These are phyloP conservation scores for Pseudogymnoascus pannorum DNA, from an alignment of 2,329 filamentous ascomycete species.

Conservation along the genomic window DNA sequence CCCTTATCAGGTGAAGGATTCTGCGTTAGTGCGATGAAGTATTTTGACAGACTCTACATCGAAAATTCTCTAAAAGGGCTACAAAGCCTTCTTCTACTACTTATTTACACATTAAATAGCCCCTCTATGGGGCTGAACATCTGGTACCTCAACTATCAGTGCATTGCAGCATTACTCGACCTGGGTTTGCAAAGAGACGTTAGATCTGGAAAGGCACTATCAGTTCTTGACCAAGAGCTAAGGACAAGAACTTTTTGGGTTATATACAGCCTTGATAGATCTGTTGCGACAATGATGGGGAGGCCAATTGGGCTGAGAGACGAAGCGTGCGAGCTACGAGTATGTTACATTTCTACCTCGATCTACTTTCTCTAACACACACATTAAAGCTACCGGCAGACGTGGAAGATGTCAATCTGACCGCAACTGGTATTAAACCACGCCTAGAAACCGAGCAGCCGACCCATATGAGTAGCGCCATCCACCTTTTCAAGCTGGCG, in stretches of 20 bases:
- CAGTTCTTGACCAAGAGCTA: conserved; percentile 44
- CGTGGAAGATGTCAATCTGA: conserved; percentile 16
- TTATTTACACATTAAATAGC: conserved; percentile 45
- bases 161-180: conserved; percentile 43
- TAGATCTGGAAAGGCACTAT: conserved; percentile 35
- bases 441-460: conserved; percentile 13
- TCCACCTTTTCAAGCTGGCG: conserved; percentile 42
- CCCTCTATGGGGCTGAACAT: conserved; percentile 42
- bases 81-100: conserved; percentile 40
- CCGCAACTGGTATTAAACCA: conserved; percentile 13
- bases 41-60: conserved; percentile 39
- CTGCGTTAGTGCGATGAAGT: conserved; percentile 40
- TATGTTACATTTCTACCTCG: conserved; percentile 23
- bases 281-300: conserved; percentile 48
- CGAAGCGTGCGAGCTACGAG: conserved; percentile 46
- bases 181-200: conserved; percentile 45
- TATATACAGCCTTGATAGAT: conserved; percentile 43
- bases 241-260: conserved; percentile 50
- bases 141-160: conserved; percentile 51
- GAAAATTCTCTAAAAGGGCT: conserved; percentile 43
- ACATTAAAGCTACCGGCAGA: conserved; percentile 18
- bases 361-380: not conserved
- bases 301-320: conserved; percentile 47
- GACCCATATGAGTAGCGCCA: conserved; percentile 35
- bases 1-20: conserved; percentile 42